Evolutionary conservation across 2,329 filamentous ascomycete genomes (phyloP).

Genomic region (Phyllosticta citriasiana): DNA sequence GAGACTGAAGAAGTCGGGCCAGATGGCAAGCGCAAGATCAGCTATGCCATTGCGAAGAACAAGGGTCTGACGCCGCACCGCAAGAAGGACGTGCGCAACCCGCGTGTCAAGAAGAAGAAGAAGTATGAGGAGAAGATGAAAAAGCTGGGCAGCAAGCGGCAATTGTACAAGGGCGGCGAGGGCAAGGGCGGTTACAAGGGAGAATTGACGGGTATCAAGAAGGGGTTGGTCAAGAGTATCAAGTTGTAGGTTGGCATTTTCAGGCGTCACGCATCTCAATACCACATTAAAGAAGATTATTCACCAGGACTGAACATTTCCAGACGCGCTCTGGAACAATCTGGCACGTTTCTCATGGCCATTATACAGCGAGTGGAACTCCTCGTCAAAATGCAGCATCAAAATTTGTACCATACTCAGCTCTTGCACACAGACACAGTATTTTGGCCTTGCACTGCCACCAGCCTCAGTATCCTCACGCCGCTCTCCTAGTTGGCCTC

Average conservation of each 20-base stretch:
- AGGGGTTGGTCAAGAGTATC: constrained; percentile 80
- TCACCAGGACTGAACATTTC: background rate
- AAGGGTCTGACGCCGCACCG: constrained; percentile 83
- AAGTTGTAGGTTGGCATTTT: constrained; percentile 61
- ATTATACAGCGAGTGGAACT: too few species aligned
- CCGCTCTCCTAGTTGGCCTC: too few species aligned
- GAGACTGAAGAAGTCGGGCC: constrained; percentile 60
- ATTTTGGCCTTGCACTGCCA: too few species aligned
- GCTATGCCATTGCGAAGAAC: constrained; percentile 93
- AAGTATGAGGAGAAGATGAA: constrained; percentile 96
- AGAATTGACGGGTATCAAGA: constrained; percentile 93
- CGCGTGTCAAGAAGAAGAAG: constrained; percentile 95
- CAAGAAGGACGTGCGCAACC: constrained; percentile 91
- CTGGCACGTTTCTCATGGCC: too few species aligned
- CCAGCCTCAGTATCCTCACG: too few species aligned
- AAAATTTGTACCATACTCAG: too few species aligned
- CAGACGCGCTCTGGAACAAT: background rate
- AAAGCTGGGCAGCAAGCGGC: constrained; percentile 82
- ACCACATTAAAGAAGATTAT: too few species aligned
- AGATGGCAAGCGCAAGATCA: constrained; percentile 87
- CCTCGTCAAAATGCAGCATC: too few species aligned
- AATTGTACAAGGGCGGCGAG: constrained; percentile 77
- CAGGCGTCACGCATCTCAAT: background rate
- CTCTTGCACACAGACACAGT: too few species aligned
- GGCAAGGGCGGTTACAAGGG: constrained; percentile 78